Base-by-base conservation (phyloP, 768 basidiomycete genomes). In the Crucibulum laeve region DNA sequence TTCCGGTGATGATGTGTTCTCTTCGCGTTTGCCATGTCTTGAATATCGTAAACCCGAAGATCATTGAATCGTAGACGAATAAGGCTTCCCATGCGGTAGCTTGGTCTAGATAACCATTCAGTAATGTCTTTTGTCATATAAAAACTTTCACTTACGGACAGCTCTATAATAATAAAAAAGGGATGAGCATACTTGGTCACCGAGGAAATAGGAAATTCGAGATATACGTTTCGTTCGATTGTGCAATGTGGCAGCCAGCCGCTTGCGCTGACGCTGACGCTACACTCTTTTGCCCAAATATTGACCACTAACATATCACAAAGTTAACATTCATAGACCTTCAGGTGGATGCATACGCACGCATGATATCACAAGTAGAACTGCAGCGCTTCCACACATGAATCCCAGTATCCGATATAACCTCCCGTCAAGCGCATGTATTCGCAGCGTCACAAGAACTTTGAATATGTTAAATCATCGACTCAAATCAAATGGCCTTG, bases 81-180 rank as follows among this genome's bases (percentile, higher is more conserved):
- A 78, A 63, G 1, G 73, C 70, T 50, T 77, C 76, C 76, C 77
- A 80, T 15, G 73, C 61, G 4, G 48, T 52, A 4, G 67, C 67
- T 25, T 67, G 42, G 18, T 56, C 69, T 69, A 32, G n/a, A n/a
- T 37, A 43, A 17, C 38, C 4, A 13, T 22, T 28, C 14, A 3
- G 25, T 34, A 24, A 23, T n/a, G 26, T 33, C 25, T 44, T 19
- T 38, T 38, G 36, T 14, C 11, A 38, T 3, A 17, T 28, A 21
- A 26, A 33, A 32, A 23, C 18, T 23, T 32, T 32, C 10, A 25
- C 40, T 22, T 39, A 58, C 55, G 53, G 15, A 53, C 50, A 2
- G 56, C 38, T 14, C 56, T 59, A 36, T 5, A n/a, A n/a, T n/a
- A n/a, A n/a, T n/a, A 38, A 30, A 17, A 21, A 19, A 15, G 21